A percentile compares a stretch with the other conserved stretches of the same genome.
Evolutionary conservation across 768 basidiomycete species (phyloP).

Genomic region (Myochromella boudieri): DNA sequence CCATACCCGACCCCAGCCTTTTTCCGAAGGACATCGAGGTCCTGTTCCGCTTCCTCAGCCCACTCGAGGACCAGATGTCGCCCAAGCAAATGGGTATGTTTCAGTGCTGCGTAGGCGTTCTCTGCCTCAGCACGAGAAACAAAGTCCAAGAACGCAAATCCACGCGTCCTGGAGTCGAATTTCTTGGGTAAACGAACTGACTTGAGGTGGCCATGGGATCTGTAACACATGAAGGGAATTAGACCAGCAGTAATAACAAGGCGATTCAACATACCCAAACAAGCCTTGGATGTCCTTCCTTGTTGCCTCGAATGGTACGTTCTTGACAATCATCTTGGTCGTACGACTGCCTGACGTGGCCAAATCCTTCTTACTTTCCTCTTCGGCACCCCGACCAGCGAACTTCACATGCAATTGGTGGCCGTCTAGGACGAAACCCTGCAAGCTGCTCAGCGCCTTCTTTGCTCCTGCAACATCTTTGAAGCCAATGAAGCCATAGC

Average conservation of each 20-base stretch:
- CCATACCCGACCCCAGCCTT: constrained; percentile 82
- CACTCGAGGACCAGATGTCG: constrained; percentile 94
- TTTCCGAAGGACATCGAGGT: constrained; percentile 71
- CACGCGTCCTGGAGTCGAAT: constrained; percentile 84
- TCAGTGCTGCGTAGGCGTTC: constrained; percentile 80
- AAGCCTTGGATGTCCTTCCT: constrained; percentile 90
- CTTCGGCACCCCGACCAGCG: constrained; percentile 77
- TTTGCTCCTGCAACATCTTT: constrained; percentile 69
- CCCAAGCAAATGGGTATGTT: constrained; percentile 94
- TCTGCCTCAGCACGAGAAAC: constrained; percentile 87
- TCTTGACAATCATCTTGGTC: constrained; percentile 98
- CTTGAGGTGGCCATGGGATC: constrained; percentile 90
- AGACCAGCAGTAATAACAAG: constrained; percentile 1
- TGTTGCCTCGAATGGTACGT: constrained; percentile 94
- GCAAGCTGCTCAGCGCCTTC: constrained; percentile 72
- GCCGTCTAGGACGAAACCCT: constrained; percentile 84
- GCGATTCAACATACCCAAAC: constrained; percentile 64
- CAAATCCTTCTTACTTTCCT: constrained; percentile 30
- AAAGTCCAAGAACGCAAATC: constrained; percentile 97
- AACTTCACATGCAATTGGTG: constrained; percentile 83
- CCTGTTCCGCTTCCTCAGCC: constrained; percentile 82
- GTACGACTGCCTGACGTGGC: constrained; percentile 57
- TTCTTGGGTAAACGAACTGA: constrained; percentile 92
- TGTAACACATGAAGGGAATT: constrained; percentile 26
- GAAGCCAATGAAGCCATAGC: constrained; percentile 96